These are phyloP conservation scores for Neofusicoccum kwambonambiense DNA, from an alignment of 2,329 filamentous ascomycete genomes.

Conservation along the genomic window DNA sequence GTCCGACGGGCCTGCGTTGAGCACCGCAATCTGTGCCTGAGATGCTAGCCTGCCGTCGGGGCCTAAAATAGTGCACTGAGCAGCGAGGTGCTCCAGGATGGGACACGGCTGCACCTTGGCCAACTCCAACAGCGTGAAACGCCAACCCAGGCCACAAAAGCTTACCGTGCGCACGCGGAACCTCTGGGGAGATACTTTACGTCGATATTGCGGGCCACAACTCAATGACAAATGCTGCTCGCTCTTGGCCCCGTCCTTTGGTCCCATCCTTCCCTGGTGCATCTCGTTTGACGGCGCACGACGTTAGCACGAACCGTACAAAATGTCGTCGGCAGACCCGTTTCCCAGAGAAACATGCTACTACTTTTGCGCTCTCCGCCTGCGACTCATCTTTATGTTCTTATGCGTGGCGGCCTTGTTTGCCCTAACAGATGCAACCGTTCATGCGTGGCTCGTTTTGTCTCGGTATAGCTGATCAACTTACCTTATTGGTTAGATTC, in stretches of 20 bases:
- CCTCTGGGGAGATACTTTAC: background rate
- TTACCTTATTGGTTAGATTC: conserved; percentile 47
- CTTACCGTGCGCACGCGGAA: background rate
- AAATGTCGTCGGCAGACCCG: background rate
- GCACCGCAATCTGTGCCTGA: background rate
- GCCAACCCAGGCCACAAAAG: background rate
- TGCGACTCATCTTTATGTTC: background rate
- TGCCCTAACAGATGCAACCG: too few relatives aligned
- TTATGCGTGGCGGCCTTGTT: too few relatives aligned
- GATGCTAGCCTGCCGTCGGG: background rate
- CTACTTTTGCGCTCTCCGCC: background rate
- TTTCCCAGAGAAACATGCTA: background rate
- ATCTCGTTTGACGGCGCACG: background rate
- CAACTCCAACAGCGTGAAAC: background rate
- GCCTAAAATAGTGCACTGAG: background rate
- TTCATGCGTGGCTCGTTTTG: background rate
- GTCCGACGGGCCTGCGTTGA: background rate
- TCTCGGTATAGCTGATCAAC: background rate
- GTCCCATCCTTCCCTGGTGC: background rate
- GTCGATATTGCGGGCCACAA: background rate
- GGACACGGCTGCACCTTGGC: background rate
- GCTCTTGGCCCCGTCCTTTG: background rate
- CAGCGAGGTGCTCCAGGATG: background rate
- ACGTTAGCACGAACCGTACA: background rate
- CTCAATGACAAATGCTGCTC: background rate